Evolutionary conservation across 805 yeast species (phyloP).

Genomic region (Maudiozyma barnettii): DNA sequence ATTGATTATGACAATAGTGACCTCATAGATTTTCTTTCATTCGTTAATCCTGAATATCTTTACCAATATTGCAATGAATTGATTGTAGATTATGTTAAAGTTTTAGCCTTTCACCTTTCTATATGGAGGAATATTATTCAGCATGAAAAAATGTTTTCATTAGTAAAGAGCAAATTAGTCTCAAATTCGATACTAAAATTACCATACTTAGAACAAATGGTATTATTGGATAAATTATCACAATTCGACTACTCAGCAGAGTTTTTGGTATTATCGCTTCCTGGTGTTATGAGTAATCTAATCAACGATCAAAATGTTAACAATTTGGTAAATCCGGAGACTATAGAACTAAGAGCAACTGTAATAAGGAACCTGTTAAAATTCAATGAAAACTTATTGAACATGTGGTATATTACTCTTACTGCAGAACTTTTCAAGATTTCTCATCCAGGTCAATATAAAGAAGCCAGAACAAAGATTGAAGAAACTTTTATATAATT

Average conservation of each 20-base stretch:
- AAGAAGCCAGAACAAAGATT: conserved; percentile 4
- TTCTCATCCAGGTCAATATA: not conserved
- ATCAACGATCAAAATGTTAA: conserved; percentile 11
- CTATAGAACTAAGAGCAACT: conserved; percentile 16
- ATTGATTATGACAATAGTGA: conserved; percentile 11
- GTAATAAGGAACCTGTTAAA: conserved; percentile 18
- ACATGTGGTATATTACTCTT: conserved; percentile 21
- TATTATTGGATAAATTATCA: conserved; percentile 19
- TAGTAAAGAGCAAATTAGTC: conserved; percentile 13
- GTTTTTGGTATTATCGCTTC: conserved; percentile 12
- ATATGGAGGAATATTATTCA: conserved; percentile 19
- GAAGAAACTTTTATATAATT: conserved; percentile 8
- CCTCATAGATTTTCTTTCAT: conserved; percentile 18
- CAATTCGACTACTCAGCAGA: conserved; percentile 12
- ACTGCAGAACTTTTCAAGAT: conserved; percentile 11
- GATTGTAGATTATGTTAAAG: conserved; percentile 6
- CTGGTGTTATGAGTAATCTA: conserved; percentile 21
- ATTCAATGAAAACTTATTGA: conserved; percentile 9
- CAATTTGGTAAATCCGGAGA: conserved; percentile 19
- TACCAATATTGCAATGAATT: conserved; percentile 8
- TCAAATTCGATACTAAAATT: conserved; percentile 14
- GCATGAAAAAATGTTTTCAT: conserved; percentile 12
- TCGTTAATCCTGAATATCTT: conserved; percentile 25
- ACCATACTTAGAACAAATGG: conserved; percentile 29
- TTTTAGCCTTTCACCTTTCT: conserved; percentile 16